Evolutionary conservation across 2,329 filamentous ascomycete species (phyloP).

Genomic region (Fusarium liriodendri): DNA sequence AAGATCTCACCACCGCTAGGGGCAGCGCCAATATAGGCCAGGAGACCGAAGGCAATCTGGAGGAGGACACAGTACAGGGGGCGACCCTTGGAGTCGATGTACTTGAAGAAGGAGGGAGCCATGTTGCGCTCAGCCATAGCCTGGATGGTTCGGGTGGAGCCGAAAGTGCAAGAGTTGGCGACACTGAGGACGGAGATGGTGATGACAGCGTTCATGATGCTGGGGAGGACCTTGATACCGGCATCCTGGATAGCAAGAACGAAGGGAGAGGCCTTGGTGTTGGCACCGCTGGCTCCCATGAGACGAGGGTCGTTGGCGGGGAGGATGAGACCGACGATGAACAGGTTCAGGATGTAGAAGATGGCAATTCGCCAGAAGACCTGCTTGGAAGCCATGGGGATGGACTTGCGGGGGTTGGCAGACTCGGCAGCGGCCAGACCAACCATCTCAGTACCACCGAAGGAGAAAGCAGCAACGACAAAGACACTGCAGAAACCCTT

Average conservation of each 20-base stretch:
- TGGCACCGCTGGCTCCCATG: slow-evolving; percentile 65
- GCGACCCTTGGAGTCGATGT: slow-evolving; percentile 85
- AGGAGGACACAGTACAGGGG: slow-evolving; percentile 79
- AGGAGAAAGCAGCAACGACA: slow-evolving; percentile 79
- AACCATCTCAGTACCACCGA: slow-evolving; percentile 80
- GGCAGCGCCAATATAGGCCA: slow-evolving; percentile 81
- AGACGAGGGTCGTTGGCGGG: slow-evolving; percentile 76
- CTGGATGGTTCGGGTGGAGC: slow-evolving; percentile 88
- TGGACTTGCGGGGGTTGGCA: slow-evolving; percentile 79
- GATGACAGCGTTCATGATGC: slow-evolving; percentile 93
- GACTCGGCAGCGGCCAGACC: slow-evolving; percentile 83
- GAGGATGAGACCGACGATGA: slow-evolving; percentile 84
- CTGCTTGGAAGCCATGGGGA: slow-evolving; percentile 90
- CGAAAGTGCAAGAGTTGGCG: slow-evolving; percentile 92
- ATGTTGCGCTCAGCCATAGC: slow-evolving; percentile 90
- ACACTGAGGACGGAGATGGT: slow-evolving; percentile 91
- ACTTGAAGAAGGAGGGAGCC: slow-evolving; percentile 80
- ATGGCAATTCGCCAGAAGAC: slow-evolving; percentile 94
- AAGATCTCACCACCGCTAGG: slow-evolving; percentile 72
- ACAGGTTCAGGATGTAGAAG: slow-evolving; percentile 89
- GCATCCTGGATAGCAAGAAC: slow-evolving; percentile 92
- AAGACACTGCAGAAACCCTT: slow-evolving; percentile 83
- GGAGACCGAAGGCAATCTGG: slow-evolving; percentile 75
- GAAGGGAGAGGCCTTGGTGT: slow-evolving; percentile 86
- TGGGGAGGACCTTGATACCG: slow-evolving; percentile 82